phyloP scores from a whole-genome alignment of 2,329 filamentous ascomycete species.

The Beauveria varroae region DNA sequence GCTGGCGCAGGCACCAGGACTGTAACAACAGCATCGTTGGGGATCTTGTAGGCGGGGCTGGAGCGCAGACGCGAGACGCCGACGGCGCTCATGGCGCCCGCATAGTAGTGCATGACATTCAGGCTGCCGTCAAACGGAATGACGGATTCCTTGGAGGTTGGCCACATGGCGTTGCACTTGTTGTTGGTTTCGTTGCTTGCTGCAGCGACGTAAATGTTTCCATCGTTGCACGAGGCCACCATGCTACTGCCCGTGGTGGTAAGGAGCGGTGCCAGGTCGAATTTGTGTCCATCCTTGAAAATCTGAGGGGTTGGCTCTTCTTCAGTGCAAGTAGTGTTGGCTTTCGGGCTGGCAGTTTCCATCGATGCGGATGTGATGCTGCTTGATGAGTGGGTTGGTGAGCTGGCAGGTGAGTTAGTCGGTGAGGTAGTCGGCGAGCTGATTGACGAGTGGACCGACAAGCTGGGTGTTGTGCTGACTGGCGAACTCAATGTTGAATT shows the following conservation, averaged over 20 bases:
- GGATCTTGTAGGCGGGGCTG: constrained; percentile 15
- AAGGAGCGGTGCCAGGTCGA: constrained; percentile 17
- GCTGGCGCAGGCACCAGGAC: constrained; percentile 14
- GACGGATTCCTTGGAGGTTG: constrained; percentile 13
- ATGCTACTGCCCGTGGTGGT: constrained; percentile 15
- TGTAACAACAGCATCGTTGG: constrained; percentile 14
- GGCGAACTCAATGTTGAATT: background rate
- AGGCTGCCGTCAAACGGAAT: constrained; percentile 18
- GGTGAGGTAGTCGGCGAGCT: background rate
- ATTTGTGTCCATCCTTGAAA: constrained; percentile 17
- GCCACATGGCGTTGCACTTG: constrained; percentile 20
- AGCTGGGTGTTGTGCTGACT: background rate
- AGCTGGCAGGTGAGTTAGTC: background rate
- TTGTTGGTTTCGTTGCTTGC: constrained; percentile 15
- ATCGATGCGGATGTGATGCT: background rate
- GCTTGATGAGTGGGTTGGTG: background rate
- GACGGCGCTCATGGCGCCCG: constrained; percentile 22
- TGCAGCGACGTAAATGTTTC: constrained; percentile 25
- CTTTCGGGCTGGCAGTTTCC: background rate
- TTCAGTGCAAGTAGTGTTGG: background rate
- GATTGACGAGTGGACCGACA: too few species aligned
- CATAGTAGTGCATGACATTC: constrained; percentile 27
- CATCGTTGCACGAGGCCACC: constrained; percentile 25
- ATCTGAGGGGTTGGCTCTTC: background rate
- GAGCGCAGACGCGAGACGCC: constrained; percentile 25